Percentiles rank a stretch among this genome's conserved stretches.
Conservation (phyloP, 441 rosid species). For the Biscutella laevigata region DNA sequence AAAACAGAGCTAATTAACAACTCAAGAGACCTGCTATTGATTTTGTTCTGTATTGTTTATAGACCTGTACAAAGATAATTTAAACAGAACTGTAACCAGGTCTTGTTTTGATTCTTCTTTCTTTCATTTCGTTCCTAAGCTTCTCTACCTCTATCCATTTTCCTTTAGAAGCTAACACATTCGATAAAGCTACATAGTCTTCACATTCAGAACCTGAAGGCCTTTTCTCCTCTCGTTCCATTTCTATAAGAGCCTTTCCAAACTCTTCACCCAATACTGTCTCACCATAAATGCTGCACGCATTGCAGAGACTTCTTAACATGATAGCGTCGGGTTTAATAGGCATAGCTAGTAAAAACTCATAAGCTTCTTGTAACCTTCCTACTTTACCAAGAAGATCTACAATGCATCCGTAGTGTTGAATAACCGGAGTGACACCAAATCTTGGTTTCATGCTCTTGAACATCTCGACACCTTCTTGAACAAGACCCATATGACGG, state of each 20-base stretch:
- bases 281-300: slow-evolving; percentile 36
- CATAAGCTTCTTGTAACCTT: slow-evolving; percentile 33
- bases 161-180: slow-evolving; percentile 42
- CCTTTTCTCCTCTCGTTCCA: slow-evolving; percentile 14
- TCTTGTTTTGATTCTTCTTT: slow-evolving; percentile 20
- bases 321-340: slow-evolving; percentile 31
- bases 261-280: slow-evolving; percentile 34
- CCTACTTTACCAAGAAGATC: slow-evolving; percentile 45
- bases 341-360: slow-evolving; percentile 31
- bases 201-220: slow-evolving; percentile 23
- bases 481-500: slow-evolving; percentile 32
- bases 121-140: slow-evolving; percentile 23
- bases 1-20: background rate
- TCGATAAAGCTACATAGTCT: slow-evolving; percentile 50
- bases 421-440: slow-evolving; percentile 29
- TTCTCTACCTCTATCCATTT: slow-evolving; percentile 25
- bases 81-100: slow-evolving; percentile 24
- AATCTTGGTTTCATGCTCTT: slow-evolving; percentile 26
- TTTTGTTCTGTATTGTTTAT: slow-evolving; percentile 3
- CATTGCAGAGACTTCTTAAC: slow-evolving; percentile 40
- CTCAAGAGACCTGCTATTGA: slow-evolving; percentile 2
- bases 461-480: slow-evolving; percentile 40
- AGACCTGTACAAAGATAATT: slow-evolving; percentile 14
- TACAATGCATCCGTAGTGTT: slow-evolving; percentile 43
- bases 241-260: slow-evolving; percentile 33